Percentiles rank a stretch among this genome's conserved stretches.
These are phyloP conservation scores for Xylariales sp. DNA, from an alignment of 2,329 filamentous ascomycete genomes.

Conservation along the genomic window DNA sequence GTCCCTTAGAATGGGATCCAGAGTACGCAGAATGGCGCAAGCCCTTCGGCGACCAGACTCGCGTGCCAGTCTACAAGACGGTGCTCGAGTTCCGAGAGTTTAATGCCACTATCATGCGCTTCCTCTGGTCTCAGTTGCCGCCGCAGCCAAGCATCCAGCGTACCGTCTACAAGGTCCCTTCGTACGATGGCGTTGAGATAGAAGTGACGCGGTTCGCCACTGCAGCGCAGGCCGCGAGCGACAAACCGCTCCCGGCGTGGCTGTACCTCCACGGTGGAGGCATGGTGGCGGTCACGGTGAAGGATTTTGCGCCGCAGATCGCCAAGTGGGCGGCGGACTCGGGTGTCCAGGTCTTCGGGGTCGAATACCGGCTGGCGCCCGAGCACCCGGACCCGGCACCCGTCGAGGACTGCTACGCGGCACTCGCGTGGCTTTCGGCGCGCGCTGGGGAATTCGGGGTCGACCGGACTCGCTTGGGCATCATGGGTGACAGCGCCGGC, in stretches of 20 bases:
- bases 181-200: constrained; percentile 13
- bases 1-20: constrained; percentile 10
- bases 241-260: constrained; percentile 19
- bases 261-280: constrained; percentile 37
- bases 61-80: constrained; percentile 11
- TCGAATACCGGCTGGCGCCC: constrained; percentile 38
- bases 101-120: constrained; percentile 11
- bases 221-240: constrained; percentile 9
- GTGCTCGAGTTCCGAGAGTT: constrained; percentile 12
- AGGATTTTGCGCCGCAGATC: constrained; percentile 19
- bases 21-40: constrained; percentile 13
- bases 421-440: constrained; percentile 18
- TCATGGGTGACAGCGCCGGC: constrained; percentile 50
- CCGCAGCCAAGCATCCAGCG: constrained; percentile 11
- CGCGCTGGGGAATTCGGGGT: constrained; percentile 27
- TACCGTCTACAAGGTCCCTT: constrained; percentile 9
- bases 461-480: constrained; percentile 38
- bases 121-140: constrained; percentile 8
- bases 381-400: constrained; percentile 31
- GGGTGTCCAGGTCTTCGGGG: constrained; percentile 28
- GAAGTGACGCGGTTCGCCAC: constrained; percentile 13
- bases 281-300: constrained; percentile 26
- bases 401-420: constrained; percentile 31
- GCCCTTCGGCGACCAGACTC: constrained; percentile 9
- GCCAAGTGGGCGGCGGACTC: constrained; percentile 19